Base-by-base conservation (phyloP, 306 rosid genomes). In the Prunus mongolica region DNA sequence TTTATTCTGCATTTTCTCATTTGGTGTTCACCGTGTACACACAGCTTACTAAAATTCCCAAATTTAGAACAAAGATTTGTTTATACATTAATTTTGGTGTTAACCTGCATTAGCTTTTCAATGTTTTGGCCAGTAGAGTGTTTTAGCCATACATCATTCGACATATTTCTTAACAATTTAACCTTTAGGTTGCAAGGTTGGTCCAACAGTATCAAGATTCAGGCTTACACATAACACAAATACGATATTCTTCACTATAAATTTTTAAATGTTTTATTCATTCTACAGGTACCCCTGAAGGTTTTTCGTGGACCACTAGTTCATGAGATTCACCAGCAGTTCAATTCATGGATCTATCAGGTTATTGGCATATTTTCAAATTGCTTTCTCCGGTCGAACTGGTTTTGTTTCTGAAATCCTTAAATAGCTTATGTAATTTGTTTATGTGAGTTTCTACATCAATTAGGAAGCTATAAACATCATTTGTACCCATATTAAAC, bases 311-410 rank as follows among this genome's bases (percentile, higher is more conserved):
- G 98, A 56, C 82, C 87, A 2, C 71, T 94, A 61, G 87, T 91
- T 68, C 87, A 94, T 54, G 98, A 94, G 75, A 77, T 91, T 83
- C 91, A 80, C 79, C 98, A 90, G 60, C 83, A 80, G 61, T 94
- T 91, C 71, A 84, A 34, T 85, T 76, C 96, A 14, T 94, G 98
- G 98, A 90, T 94, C 69, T 81, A 87, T 75, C 98, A 94, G 93
- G 98, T 91, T 13, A 77, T 76, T 69, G 76, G 71, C 75, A 70
- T 49, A 47, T 57, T 22, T 66, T 72, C 79, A 72, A 34, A 20
- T 38, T 32, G 45, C 22, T 56, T 34, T 54, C 30, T n/a, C 12
- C 4, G 64, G 12, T 65, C 30, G 25, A 27, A 69, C 61, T 51
- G 15, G 19, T 20, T 71, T 38, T 55, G 14, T 54, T 2, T 6